Evolutionary conservation across 148 eudicot species (phyloP), one percentile per base, ranked within the genome.

Genomic region (Rhododendron henanense): DNA sequence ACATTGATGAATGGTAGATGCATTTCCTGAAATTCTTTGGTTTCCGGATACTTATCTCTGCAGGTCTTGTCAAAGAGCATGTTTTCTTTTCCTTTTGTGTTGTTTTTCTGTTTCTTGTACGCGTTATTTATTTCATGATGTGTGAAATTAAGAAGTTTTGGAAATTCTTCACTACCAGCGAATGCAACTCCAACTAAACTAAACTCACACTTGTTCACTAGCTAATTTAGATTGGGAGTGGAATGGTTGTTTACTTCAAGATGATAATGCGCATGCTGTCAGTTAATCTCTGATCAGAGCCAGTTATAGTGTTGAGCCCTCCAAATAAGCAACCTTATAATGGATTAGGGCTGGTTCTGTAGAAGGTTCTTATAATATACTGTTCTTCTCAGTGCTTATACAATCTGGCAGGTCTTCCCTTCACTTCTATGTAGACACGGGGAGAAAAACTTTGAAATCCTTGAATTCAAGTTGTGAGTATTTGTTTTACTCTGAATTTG

Each of bases 1-100:
- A 84, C 79, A 55, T 61, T 23, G 31, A 57, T 55, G 69, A 59
- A 57, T 59, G 85, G 67, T 81, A 50, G 67, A 37, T 35, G 10
- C 19, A 51, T 74, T 84, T 84, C 44, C 44, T 69, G n/a, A 69
- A n/a, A 83, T 69, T 47, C 28, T 21, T 45, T 28, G 28, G 85
- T 18, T 83, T 28, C 10, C 35, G 57, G 5, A 45, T 71, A 28
- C 78, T 69, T 14, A 4, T 35, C 45, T 31, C 31, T 48, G 15
- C 18, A 67, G 78, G 78, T 82, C 8, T 37, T 61, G 75, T 82
- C 39, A 11, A 55, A 33, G 65, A 61, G 65, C 37, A 80, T 37
- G 75, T 23, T 41, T 82, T 61, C 51, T 35, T 41, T 63, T 63
- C 73, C 6, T 21, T 35, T 15, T 55, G 28, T 63, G 55, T 14